phyloP scores from a whole-genome alignment of 345 rosid genomes.

The Syzygium oleosum region DNA sequence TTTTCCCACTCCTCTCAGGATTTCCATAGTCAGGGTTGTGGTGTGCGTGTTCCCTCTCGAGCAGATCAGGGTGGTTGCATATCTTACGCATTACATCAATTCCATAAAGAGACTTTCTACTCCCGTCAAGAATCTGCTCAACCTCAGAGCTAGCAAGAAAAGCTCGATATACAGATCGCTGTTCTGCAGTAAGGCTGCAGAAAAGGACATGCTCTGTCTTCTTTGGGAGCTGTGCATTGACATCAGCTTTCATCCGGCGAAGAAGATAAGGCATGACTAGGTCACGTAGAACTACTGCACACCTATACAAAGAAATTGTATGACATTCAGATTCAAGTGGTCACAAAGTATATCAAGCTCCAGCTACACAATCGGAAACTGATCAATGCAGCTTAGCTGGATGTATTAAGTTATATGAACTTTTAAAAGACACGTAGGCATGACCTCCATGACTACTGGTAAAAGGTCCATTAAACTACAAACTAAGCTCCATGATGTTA shows the following conservation, averaged over 20 bases:
- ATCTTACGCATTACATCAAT: conserved; percentile 99
- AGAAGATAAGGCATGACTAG: conserved; percentile 97
- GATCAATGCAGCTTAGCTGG: neutral
- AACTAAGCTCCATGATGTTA: neutral
- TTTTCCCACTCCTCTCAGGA: conserved; percentile 86
- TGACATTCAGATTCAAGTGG: neutral
- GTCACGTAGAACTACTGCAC: conserved; percentile 96
- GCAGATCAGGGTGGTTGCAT: conserved; percentile 97
- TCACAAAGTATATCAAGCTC: neutral
- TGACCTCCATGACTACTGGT: neutral
- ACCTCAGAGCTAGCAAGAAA: conserved; percentile 98
- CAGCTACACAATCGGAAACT: neutral
- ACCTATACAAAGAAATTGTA: conserved; percentile 35
- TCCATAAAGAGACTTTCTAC: conserved; percentile 76
- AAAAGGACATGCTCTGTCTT: conserved; percentile 96
- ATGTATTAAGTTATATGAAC: neutral
- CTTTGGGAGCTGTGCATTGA: conserved; percentile 76
- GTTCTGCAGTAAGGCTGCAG: conserved; percentile 91
- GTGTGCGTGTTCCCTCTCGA: conserved; percentile 82
- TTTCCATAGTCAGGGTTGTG: conserved; percentile 86
- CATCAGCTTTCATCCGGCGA: conserved; percentile 93
- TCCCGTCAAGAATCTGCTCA: conserved; percentile 79
- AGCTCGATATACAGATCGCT: conserved; percentile 78
- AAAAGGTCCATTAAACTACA: neutral
- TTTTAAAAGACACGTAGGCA: neutral